A percentile compares a stretch with the other conserved stretches of the same genome.
Conservation (phyloP, 2,329 filamentous ascomycete species). For the Blastomyces parvus region DNA sequence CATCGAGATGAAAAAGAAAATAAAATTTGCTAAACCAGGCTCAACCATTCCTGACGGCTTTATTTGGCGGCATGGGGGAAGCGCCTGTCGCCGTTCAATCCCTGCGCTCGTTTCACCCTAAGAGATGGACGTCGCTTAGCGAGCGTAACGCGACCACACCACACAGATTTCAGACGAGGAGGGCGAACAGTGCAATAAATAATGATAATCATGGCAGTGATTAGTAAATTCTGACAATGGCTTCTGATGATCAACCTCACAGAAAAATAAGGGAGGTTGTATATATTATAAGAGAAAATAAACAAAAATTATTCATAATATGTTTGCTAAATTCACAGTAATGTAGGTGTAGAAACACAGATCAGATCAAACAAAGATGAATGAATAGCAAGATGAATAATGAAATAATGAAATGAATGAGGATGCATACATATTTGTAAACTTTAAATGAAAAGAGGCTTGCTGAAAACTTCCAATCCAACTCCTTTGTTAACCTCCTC, state of each 20-base stretch:
- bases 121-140: conserved; percentile 2
- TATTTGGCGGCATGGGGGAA: not conserved
- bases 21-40: not conserved
- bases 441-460: not conserved
- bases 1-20: not conserved
- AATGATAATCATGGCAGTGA: not conserved
- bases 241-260: not conserved
- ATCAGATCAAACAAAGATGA: not conserved
- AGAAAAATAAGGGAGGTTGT: not conserved
- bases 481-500: not conserved
- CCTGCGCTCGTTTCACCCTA: not conserved
- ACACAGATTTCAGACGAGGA: not conserved
- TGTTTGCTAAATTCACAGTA: not conserved
- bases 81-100: not conserved
- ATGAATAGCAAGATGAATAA: not conserved
- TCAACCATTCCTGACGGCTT: not conserved
- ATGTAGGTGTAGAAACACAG: not conserved
- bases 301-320: not conserved
- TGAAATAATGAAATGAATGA: not conserved
- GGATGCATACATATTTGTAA: not conserved
- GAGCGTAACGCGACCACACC: conserved; percentile 1
- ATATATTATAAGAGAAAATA: not conserved
- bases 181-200: no score
- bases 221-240: not conserved
- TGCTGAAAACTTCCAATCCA: not conserved